Percentiles rank a stretch among this genome's conserved stretches.
Evolutionary conservation across 768 basidiomycete genomes (phyloP).

Genomic region (Auricularia sp.): DNA sequence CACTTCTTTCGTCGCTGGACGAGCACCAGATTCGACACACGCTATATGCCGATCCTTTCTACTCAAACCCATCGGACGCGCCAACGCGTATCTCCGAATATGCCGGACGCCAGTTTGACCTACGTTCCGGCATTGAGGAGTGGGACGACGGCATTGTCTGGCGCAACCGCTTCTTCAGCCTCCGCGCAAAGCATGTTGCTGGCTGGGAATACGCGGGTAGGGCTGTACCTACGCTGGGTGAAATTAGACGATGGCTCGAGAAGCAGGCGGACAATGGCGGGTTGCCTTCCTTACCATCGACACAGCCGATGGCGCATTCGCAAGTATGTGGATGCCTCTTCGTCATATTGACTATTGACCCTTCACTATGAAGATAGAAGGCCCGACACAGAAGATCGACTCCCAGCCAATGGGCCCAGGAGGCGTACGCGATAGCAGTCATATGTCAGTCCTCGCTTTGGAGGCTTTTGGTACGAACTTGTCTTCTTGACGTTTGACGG

Average conservation of each 20-base stretch:
- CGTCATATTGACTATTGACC: slow-evolving; percentile 8
- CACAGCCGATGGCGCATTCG: not conserved
- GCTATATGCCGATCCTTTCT: slow-evolving; percentile 72
- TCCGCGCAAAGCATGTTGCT: slow-evolving; percentile 26
- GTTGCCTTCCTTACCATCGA: not conserved
- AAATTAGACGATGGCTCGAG: not conserved
- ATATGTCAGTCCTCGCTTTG: slow-evolving; percentile 71
- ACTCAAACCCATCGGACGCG: slow-evolving; percentile 61
- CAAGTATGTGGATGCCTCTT: slow-evolving; percentile 5
- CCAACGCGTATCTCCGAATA: slow-evolving; percentile 60
- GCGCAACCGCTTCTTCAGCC: slow-evolving; percentile 3
- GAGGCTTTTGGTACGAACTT: slow-evolving; percentile 69
- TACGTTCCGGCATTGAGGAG: slow-evolving; percentile 42
- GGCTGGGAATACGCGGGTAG: slow-evolving; percentile 77
- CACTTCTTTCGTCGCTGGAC: slow-evolving; percentile 35
- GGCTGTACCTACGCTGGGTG: slow-evolving; percentile 37
- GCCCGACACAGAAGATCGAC: slow-evolving; percentile 70
- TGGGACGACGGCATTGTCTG: slow-evolving; percentile 1
- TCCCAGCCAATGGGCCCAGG: slow-evolving; percentile 45
- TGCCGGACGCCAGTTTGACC: slow-evolving; percentile 63
- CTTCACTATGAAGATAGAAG: slow-evolving; percentile 41
- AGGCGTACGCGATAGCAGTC: slow-evolving; percentile 48
- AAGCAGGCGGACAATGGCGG: not conserved
- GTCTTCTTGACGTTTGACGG: not conserved
- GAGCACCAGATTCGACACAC: slow-evolving; percentile 35